These are phyloP conservation scores for Pichia sp. DNA, from an alignment of 1,139 yeast genomes.

Conservation along the genomic window DNA sequence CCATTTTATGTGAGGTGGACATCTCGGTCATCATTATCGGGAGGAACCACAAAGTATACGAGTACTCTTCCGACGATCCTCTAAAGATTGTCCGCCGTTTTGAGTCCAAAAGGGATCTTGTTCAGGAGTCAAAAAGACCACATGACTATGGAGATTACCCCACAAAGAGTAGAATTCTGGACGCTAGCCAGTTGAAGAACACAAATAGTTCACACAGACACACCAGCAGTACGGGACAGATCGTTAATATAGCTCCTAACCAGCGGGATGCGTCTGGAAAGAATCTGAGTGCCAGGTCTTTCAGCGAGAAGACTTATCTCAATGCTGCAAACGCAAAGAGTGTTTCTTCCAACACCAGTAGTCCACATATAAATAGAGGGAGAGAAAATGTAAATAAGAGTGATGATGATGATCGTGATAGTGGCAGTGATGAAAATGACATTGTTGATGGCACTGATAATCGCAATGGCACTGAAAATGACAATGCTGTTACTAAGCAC, in stretches of 20 bases:
- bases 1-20: constrained; percentile 89
- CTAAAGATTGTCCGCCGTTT: constrained; percentile 53
- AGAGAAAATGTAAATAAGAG: no score
- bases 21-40: constrained; percentile 86
- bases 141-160: constrained; percentile 35
- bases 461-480: no score
- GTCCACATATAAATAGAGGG: no score
- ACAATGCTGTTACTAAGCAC: no score
- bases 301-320: no score
- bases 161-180: constrained; percentile 20
- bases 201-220: neutral
- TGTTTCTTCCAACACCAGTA: no score
- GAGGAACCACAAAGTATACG: constrained; percentile 54
- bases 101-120: constrained; percentile 29
- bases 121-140: constrained; percentile 55
- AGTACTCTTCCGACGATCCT: constrained; percentile 64
- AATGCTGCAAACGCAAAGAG: no score
- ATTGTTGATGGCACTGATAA: constrained; percentile 6
- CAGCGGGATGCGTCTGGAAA: no score
- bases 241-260: neutral
- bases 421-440: neutral
- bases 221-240: neutral
- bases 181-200: neutral
- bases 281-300: no score
- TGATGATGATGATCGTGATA: no score